phyloP scores from a whole-genome alignment of 495 filamentous ascomycete genomes.

The Tetracladium marchalianum region DNA sequence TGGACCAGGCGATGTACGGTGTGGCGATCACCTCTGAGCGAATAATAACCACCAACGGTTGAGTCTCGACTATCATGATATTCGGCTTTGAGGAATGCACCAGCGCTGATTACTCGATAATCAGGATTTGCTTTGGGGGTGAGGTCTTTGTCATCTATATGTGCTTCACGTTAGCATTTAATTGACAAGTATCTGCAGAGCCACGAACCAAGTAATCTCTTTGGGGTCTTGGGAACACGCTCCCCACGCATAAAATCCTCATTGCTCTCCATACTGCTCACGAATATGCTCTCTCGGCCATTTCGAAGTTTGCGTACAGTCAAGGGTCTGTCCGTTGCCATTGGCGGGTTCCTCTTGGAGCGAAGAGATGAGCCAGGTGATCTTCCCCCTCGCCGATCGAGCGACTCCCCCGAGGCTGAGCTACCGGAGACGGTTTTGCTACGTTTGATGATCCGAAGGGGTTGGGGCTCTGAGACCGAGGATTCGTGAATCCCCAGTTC shows the following conservation, averaged over 20 bases:
- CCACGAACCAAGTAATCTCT: too few species aligned
- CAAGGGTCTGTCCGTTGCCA: conserved; percentile 10
- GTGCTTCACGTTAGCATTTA: not conserved
- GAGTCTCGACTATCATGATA: conserved; percentile 1
- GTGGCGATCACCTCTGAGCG: conserved; percentile 7
- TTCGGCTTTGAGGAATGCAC: conserved; percentile 13
- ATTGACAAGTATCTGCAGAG: not conserved
- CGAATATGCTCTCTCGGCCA: conserved; percentile 6
- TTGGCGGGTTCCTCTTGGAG: conserved; percentile 15
- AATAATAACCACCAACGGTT: conserved; percentile 6
- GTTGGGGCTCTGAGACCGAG: conserved; percentile 16
- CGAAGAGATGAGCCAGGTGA: conserved; percentile 8
- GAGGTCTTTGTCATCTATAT: conserved; percentile 8
- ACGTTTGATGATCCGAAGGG: conserved; percentile 20
- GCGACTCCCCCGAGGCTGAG: conserved; percentile 8
- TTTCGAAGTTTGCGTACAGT: conserved; percentile 15
- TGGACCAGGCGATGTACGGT: not conserved
- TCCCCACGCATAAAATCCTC: too few species aligned
- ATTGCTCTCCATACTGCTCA: conserved; percentile 4
- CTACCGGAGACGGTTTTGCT: conserved; percentile 16
- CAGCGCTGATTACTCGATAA: conserved; percentile 10
- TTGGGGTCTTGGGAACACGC: too few species aligned
- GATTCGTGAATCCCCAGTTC: conserved; percentile 21
- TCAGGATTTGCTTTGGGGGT: conserved; percentile 10
- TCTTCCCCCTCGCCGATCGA: conserved; percentile 8